Evolutionary conservation across 768 basidiomycete species (phyloP).

Genomic region (Hortiboletus flavorubellus): DNA sequence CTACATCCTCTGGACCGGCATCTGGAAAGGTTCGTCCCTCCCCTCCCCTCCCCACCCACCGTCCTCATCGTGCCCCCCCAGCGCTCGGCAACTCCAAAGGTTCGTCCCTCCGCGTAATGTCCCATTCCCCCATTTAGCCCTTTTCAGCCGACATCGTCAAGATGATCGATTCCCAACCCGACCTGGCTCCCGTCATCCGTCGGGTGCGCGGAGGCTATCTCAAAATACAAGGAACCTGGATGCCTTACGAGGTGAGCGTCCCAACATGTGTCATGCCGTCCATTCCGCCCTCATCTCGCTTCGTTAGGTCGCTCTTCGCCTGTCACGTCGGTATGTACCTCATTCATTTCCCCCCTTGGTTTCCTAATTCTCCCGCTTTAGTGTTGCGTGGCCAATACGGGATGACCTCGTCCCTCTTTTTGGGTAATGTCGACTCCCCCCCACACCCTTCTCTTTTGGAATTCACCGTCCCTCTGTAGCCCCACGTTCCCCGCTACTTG

Average conservation of each 20-base stretch:
- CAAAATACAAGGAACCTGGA: conserved; percentile 93
- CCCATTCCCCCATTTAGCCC: conserved; percentile 18
- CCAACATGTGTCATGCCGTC: conserved; percentile 10
- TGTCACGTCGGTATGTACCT: conserved; percentile 68
- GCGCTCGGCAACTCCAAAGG: conserved; percentile 90
- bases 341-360: conserved; percentile 8
- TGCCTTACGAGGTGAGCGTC: conserved; percentile 76
- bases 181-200: conserved; percentile 76
- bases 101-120: conserved; percentile 29
- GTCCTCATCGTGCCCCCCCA: conserved; percentile 29
- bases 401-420: conserved; percentile 85
- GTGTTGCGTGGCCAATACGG: conserved; percentile 87
- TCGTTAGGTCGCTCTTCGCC: conserved; percentile 66
- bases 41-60: background rate
- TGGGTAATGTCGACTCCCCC: conserved; percentile 49
- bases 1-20: conserved; percentile 89
- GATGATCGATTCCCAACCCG: conserved; percentile 90
- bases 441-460: background rate
- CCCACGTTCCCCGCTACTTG: conserved; percentile 84
- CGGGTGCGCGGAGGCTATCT: conserved; percentile 85
- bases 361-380: conserved; percentile 29
- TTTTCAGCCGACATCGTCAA: conserved; percentile 82
- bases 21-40: conserved; percentile 75
- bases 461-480: conserved; percentile 38
- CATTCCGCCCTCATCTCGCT: conserved; percentile 20